A percentile compares a stretch with the other conserved stretches of the same genome.
Conservation (phyloP, 257 asterid species). For the Striga asiatica region DNA sequence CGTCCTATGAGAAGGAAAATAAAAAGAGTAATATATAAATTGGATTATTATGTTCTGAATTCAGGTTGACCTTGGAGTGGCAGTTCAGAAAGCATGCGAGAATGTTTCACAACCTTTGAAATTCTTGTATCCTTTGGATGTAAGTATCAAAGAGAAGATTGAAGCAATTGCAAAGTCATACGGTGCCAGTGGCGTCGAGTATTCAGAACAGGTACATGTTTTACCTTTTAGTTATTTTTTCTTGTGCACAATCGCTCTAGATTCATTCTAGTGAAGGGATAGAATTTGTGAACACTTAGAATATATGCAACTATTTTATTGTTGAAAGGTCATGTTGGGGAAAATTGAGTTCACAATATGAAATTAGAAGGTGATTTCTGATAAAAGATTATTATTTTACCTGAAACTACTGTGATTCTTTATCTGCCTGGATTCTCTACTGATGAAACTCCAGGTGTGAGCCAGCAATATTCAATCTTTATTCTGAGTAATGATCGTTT, state of each 20-base stretch:
- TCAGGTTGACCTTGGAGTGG: slow-evolving; percentile 85
- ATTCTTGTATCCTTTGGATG: slow-evolving; percentile 79
- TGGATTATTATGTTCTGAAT: slow-evolving; percentile 13
- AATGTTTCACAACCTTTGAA: slow-evolving; percentile 59
- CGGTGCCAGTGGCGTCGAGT: slow-evolving; percentile 93
- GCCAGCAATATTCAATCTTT: neutral
- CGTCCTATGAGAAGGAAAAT: too few species aligned
- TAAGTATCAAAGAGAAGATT: slow-evolving; percentile 78
- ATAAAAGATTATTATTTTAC: neutral
- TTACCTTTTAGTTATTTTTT: neutral
- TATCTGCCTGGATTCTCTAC: too few species aligned
- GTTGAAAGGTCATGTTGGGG: neutral
- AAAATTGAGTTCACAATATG: slow-evolving; percentile 1
- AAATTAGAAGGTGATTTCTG: neutral
- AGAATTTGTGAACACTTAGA: neutral
- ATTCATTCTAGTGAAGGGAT: neutral
- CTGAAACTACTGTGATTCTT: neutral
- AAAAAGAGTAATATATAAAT: too few species aligned
- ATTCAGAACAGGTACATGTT: slow-evolving; percentile 69
- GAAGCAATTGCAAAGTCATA: slow-evolving; percentile 91
- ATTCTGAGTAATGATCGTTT: neutral
- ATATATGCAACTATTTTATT: neutral
- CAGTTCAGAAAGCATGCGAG: slow-evolving; percentile 91
- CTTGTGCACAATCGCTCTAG: neutral
- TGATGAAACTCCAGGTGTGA: too few species aligned